Evolutionary conservation across 2,329 filamentous ascomycete species (phyloP).

Genomic region (Penicillium sp.): DNA sequence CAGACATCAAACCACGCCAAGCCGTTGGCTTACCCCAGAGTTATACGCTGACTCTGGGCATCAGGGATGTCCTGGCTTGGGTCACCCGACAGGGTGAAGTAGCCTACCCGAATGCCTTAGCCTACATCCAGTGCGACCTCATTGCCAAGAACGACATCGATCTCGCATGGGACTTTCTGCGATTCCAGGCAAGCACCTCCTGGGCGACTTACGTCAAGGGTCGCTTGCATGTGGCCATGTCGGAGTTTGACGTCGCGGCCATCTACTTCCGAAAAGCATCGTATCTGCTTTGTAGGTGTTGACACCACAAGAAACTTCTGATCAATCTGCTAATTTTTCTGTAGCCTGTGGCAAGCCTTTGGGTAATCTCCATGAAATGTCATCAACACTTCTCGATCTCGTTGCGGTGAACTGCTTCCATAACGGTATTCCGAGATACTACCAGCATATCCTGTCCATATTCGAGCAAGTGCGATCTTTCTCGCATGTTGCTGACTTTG

Average conservation of each 20-base stretch:
- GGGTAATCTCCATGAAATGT: constrained; percentile 44
- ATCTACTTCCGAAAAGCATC: constrained; percentile 75
- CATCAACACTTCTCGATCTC: constrained; percentile 63
- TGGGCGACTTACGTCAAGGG: constrained; percentile 76
- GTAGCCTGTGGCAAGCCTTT: constrained; percentile 42
- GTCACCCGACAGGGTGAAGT: constrained; percentile 50
- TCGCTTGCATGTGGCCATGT: constrained; percentile 66
- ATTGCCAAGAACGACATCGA: constrained; percentile 62
- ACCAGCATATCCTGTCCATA: constrained; percentile 74
- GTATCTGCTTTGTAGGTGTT: constrained; percentile 68
- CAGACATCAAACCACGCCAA: constrained; percentile 41
- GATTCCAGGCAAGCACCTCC: constrained; percentile 53
- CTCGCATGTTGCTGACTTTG: constrained; percentile 78
- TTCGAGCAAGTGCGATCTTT: constrained; percentile 73
- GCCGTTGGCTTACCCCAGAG: constrained; percentile 37
- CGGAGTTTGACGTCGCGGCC: constrained; percentile 67
- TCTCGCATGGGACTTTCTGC: constrained; percentile 59
- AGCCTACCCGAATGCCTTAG: constrained; percentile 55
- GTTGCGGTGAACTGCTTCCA: constrained; percentile 64
- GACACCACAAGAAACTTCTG: not conserved
- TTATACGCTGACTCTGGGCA: constrained; percentile 40
- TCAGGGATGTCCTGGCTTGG: constrained; percentile 43
- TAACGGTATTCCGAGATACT: constrained; percentile 74
- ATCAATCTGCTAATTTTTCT: constrained; percentile 17
- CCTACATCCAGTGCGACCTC: constrained; percentile 63